Conservation (phyloP, 2,329 filamentous ascomycete genomes). For the Calonectria hawksworthii region DNA sequence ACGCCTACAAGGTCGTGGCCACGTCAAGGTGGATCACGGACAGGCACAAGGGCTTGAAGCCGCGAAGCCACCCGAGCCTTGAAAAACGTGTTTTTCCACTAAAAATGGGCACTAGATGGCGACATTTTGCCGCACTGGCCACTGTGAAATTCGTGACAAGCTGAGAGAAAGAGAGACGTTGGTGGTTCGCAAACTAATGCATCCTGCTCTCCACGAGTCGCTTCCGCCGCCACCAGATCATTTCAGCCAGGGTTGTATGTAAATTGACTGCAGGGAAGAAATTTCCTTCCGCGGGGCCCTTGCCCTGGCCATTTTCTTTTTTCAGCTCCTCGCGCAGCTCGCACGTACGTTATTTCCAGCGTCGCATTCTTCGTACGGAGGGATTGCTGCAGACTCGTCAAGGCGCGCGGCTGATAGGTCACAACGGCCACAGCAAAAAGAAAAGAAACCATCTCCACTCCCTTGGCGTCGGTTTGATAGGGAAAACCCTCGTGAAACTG, state of each 20-base stretch:
- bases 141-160: neutral
- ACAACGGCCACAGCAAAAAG: neutral
- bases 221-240: slow-evolving; percentile 5
- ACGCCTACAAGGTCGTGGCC: neutral
- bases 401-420: neutral
- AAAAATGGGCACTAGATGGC: neutral
- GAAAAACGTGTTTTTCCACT: neutral
- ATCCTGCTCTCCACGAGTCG: neutral
- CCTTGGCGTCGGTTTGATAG: neutral
- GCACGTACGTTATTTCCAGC: neutral
- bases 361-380: neutral
- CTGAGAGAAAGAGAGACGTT: neutral
- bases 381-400: neutral
- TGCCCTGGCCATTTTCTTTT: neutral
- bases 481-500: neutral
- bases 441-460: neutral
- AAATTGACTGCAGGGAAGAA: neutral
- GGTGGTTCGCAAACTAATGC: neutral
- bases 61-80: neutral
- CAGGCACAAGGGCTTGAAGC: slow-evolving; percentile 1
- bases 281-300: neutral
- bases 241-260: neutral
- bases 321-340: neutral
- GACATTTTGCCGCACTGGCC: neutral
- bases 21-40: neutral